These are phyloP conservation scores for Boletus vermiculosoides DNA, from an alignment of 768 basidiomycete species.

Conservation along the genomic window DNA sequence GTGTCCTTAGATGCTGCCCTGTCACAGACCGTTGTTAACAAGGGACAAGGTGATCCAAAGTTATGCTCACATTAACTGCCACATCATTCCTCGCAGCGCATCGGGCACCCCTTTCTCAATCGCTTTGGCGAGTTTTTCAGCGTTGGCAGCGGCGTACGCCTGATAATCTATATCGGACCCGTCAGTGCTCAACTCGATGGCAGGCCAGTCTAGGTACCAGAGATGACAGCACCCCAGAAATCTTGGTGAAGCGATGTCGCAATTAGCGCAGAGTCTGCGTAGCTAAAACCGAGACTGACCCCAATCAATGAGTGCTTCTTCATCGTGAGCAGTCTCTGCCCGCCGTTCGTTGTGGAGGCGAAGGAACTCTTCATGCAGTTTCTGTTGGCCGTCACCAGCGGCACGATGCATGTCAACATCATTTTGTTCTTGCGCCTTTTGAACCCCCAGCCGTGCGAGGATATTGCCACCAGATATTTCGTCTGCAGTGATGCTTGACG, in stretches of 20 bases:
- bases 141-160: constrained; percentile 72
- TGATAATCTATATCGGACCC: constrained; percentile 69
- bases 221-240: constrained; percentile 95
- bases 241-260: constrained; percentile 42
- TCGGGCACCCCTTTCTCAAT: constrained; percentile 92
- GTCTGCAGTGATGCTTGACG: constrained; percentile 54
- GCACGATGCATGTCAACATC: constrained; percentile 39
- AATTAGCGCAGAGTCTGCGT: constrained; percentile 3
- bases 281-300: constrained; percentile 42
- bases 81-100: constrained; percentile 89
- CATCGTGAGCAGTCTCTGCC: constrained; percentile 36
- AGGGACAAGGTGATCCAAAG: constrained; percentile 2
- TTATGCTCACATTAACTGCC: constrained; percentile 81
- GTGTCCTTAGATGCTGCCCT: constrained; percentile 94
- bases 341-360: constrained; percentile 59
- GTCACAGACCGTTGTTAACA: constrained; percentile 18
- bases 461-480: constrained; percentile 45
- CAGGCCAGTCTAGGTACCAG: constrained; percentile 46
- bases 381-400: constrained; percentile 64
- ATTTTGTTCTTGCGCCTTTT: constrained; percentile 42
- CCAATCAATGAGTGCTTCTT: constrained; percentile 68
- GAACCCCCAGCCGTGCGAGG: constrained; percentile 51
- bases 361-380: constrained; percentile 74
- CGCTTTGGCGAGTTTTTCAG: constrained; percentile 79
- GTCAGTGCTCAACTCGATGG: constrained; percentile 7